Conservation (phyloP, 2,329 filamentous ascomycete genomes). For the Knoxdaviesia proteae region DNA sequence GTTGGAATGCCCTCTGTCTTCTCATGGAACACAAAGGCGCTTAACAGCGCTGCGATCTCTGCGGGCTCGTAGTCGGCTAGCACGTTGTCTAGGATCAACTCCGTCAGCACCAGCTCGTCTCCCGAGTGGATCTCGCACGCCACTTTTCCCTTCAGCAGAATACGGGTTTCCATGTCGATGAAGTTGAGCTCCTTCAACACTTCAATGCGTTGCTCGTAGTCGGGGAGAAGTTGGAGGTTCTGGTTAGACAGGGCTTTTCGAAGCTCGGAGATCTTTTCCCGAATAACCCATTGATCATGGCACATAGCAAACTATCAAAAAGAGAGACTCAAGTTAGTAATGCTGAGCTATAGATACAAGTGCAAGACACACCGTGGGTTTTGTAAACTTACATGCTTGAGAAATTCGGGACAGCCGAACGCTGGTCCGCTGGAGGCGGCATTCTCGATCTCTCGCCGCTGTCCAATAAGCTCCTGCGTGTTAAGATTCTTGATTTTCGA, state of each 20-base stretch:
- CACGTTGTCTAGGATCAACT: conserved; percentile 90
- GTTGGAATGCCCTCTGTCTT: conserved; percentile 71
- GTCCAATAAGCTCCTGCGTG: conserved; percentile 58
- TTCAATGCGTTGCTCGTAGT: conserved; percentile 86
- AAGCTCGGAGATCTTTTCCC: conserved; percentile 75
- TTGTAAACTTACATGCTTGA: conserved; percentile 55
- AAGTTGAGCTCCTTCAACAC: conserved; percentile 86
- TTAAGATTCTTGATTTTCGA: conserved; percentile 62
- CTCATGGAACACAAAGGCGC: conserved; percentile 92
- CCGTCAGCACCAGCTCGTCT: conserved; percentile 87
- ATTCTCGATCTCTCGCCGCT: conserved; percentile 41
- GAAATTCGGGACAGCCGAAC: conserved; percentile 52
- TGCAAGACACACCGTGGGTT: background rate
- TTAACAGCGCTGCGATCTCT: conserved; percentile 86
- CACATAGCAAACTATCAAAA: conserved; percentile 64
- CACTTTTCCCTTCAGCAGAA: conserved; percentile 93
- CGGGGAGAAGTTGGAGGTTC: conserved; percentile 82
- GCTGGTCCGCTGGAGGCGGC: conserved; percentile 45
- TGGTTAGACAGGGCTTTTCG: conserved; percentile 86
- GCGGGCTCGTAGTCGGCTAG: conserved; percentile 88
- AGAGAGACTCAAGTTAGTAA: background rate
- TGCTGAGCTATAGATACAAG: conserved; percentile 39
- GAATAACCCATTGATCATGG: conserved; percentile 90
- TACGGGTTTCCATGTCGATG: conserved; percentile 67
- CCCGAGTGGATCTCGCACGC: conserved; percentile 96